Evolutionary conservation across 768 basidiomycete genomes (phyloP).

Genomic region (Boletus fagicola): DNA sequence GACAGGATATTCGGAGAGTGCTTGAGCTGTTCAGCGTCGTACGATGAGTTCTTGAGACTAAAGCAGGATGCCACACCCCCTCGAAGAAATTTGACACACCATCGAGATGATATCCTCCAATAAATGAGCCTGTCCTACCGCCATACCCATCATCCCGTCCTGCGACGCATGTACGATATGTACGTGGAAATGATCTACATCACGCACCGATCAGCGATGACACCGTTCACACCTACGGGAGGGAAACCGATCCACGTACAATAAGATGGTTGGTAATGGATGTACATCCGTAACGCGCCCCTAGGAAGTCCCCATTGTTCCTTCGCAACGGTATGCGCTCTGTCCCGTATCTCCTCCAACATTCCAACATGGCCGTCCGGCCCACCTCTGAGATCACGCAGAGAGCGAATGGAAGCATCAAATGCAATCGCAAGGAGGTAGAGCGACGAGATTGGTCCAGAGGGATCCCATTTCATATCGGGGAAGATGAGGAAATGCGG

Average conservation of each 20-base stretch:
- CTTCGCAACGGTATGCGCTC: conserved; percentile 51
- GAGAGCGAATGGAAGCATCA: conserved; percentile 57
- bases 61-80: background rate
- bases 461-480: conserved; percentile 97
- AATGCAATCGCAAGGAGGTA: conserved; percentile 83
- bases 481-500: conserved; percentile 78
- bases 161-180: conserved; percentile 82
- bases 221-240: background rate
- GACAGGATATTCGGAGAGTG: conserved; percentile 56
- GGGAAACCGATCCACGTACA: conserved; percentile 49
- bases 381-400: conserved; percentile 66
- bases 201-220: background rate
- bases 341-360: conserved; percentile 59
- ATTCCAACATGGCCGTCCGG: conserved; percentile 56
- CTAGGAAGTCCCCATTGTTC: conserved; percentile 64
- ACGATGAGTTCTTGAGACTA: background rate
- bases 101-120: conserved; percentile 89
- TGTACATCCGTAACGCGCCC: conserved; percentile 70
- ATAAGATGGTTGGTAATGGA: conserved; percentile 97
- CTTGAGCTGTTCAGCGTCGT: conserved; percentile 55
- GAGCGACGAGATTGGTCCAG: conserved; percentile 56
- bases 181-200: conserved; percentile 87
- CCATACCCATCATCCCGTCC: conserved; percentile 60
- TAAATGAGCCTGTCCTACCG: conserved; percentile 88
- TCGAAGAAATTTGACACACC: conserved; percentile 40